Percentiles rank a stretch among this genome's conserved stretches.
Conservation (phyloP, 1,284 basidiomycete genomes). For the Omphalotus olearius region DNA sequence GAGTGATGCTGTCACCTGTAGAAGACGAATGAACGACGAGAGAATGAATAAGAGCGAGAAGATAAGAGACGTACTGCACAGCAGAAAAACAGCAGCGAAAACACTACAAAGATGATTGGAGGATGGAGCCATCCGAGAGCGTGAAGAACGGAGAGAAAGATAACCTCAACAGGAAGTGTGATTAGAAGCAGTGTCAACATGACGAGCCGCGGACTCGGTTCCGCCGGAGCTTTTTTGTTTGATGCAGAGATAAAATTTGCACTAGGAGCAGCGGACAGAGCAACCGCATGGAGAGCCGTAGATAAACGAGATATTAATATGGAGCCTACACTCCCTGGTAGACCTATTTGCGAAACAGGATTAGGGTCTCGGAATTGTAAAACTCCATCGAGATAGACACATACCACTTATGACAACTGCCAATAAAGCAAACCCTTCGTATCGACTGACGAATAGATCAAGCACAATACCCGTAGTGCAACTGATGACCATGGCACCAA, state of each 20-base stretch:
- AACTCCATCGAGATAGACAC: constrained; percentile 24
- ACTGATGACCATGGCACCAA: constrained; percentile 91
- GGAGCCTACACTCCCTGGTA: constrained; percentile 86
- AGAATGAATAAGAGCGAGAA: not conserved
- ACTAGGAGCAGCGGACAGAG: constrained; percentile 8
- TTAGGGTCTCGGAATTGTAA: not conserved
- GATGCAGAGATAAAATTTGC: not conserved
- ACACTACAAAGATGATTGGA: constrained; percentile 60
- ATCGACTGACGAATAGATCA: constrained; percentile 83
- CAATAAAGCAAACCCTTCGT: constrained; percentile 85
- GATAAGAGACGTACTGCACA: constrained; percentile 53
- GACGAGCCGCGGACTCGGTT: constrained; percentile 48
- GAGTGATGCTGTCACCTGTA: constrained; percentile 69
- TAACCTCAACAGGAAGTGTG: constrained; percentile 71
- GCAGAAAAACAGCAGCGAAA: constrained; percentile 69
- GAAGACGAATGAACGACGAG: not conserved
- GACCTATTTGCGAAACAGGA: constrained; percentile 38
- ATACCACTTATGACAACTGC: constrained; percentile 83
- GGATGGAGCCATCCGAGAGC: constrained; percentile 75
- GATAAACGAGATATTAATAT: constrained; percentile 91
- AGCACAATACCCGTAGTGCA: constrained; percentile 90
- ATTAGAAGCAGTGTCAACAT: constrained; percentile 68
- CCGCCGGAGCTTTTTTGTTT: not conserved
- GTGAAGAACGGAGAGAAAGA: constrained; percentile 66
- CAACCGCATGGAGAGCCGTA: constrained; percentile 66